Percentiles rank a stretch among this genome's conserved stretches.
These are phyloP conservation scores for Aspergillus homomorphus DNA, from an alignment of 495 filamentous ascomycete species.

Conservation along the genomic window DNA sequence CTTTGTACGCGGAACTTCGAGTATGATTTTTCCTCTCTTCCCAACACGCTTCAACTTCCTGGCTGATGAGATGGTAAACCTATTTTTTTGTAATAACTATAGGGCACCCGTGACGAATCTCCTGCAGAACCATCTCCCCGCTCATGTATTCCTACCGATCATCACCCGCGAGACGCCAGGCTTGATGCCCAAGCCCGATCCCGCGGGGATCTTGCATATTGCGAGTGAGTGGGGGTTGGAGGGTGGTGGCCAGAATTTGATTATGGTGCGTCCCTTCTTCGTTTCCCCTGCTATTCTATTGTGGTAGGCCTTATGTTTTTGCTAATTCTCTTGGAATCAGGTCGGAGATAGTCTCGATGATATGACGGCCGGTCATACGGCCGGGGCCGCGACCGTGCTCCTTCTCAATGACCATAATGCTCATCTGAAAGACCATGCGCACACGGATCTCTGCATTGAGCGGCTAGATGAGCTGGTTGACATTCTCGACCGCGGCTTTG, in stretches of 20 bases:
- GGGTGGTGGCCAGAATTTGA: slow-evolving; percentile 48
- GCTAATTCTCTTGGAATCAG: slow-evolving; percentile 29
- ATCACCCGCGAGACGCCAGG: slow-evolving; percentile 76
- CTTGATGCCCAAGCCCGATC: slow-evolving; percentile 76
- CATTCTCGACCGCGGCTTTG: slow-evolving; percentile 66
- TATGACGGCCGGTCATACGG: slow-evolving; percentile 80
- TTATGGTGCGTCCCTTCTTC: slow-evolving; percentile 45
- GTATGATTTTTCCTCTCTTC: slow-evolving; percentile 29
- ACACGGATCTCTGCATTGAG: slow-evolving; percentile 69
- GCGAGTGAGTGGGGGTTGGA: slow-evolving; percentile 67
- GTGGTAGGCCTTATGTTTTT: neutral
- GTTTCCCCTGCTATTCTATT: neutral
- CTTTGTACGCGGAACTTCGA: slow-evolving; percentile 97
- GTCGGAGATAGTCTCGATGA: slow-evolving; percentile 92
- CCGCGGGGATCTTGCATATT: slow-evolving; percentile 83
- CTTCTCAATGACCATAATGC: slow-evolving; percentile 77
- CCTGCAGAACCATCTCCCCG: slow-evolving; percentile 66
- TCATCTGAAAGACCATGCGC: slow-evolving; percentile 67
- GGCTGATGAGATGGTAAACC: neutral
- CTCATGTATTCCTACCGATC: slow-evolving; percentile 70
- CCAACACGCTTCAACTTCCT: too few relatives aligned
- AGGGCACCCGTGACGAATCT: slow-evolving; percentile 67
- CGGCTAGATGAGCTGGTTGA: slow-evolving; percentile 68
- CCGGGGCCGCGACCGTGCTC: slow-evolving; percentile 86
- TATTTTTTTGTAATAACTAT: slow-evolving; percentile 5